Evolutionary conservation across 2,329 filamentous ascomycete species (phyloP).

Genomic region (Colletotrichum cuscutae): DNA sequence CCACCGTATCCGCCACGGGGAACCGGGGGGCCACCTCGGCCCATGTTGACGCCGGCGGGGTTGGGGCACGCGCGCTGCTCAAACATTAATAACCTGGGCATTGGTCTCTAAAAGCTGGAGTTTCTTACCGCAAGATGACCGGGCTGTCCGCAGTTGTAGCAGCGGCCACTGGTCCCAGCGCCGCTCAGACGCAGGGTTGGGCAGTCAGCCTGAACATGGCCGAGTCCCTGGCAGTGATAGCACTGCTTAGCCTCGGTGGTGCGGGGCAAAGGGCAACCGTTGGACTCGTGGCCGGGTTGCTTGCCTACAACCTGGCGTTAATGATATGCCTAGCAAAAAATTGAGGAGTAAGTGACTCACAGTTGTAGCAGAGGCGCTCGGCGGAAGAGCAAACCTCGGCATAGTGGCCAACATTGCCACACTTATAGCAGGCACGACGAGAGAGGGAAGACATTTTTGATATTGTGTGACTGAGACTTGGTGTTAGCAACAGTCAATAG

Average conservation of each 20-base stretch:
- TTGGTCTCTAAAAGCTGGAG: neutral
- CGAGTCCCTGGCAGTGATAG: slow-evolving; percentile 99
- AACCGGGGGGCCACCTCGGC: slow-evolving; percentile 73
- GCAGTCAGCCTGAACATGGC: slow-evolving; percentile 98
- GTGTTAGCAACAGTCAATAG: slow-evolving; percentile 38
- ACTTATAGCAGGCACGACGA: slow-evolving; percentile 86
- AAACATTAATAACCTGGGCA: slow-evolving; percentile 12
- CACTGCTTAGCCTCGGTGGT: slow-evolving; percentile 99
- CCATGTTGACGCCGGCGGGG: slow-evolving; percentile 71
- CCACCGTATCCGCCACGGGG: slow-evolving; percentile 78
- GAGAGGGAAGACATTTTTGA: slow-evolving; percentile 80
- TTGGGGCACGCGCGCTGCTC: slow-evolving; percentile 82
- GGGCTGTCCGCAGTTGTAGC: slow-evolving; percentile 95
- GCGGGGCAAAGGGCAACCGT: slow-evolving; percentile 94
- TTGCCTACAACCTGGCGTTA: slow-evolving; percentile 66
- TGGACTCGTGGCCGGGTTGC: slow-evolving; percentile 95
- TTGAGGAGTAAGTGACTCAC: slow-evolving; percentile 63
- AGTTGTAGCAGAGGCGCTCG: slow-evolving; percentile 99
- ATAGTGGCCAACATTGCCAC: slow-evolving; percentile 84
- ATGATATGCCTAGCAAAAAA: neutral
- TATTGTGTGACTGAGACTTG: slow-evolving; percentile 15
- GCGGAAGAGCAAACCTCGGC: slow-evolving; percentile 96
- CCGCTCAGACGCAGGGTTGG: slow-evolving; percentile 93
- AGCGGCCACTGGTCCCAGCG: slow-evolving; percentile 83
- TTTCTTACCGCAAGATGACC: slow-evolving; percentile 87